Evolutionary conservation across 2,329 filamentous ascomycete genomes (phyloP), one percentile per base, ranked within the genome.

Genomic region (Thermoascus crustaceus): DNA sequence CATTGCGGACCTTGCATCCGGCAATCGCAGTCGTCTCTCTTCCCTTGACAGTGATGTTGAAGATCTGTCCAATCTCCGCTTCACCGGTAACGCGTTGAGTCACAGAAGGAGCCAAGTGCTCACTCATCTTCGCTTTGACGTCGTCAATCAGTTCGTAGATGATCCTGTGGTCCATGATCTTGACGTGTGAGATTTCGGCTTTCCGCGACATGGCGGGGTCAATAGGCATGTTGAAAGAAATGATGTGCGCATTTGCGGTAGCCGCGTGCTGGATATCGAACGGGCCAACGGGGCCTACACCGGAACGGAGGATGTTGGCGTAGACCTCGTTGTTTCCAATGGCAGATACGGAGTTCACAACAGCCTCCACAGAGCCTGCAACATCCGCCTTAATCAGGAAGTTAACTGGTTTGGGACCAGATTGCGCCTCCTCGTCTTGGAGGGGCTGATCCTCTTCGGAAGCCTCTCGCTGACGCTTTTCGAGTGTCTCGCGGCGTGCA

Each of bases 301-400:
- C 77, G 3, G 82, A 81, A 14, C 82, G 78, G 22, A 98, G 74
- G 39, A 98, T 71, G 38, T 78, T 76, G 9, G 88, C 75, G 20
- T 71, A 75, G 24, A 95, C 80, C 56, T 96, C 86, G 48, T 86
- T 79, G 63, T 82, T 94, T 44, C 88, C 87, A 43, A 95, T 71
- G 40, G 81, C 77, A 41, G 78, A 68, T 39, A 98, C 72, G 6
- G 82, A 80, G 32, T 85, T 81, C 41, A 80, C 71, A 2, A 96
- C 82, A 2, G 91, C 91, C 66, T 98, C 91, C 0, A 88, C 87
- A 0, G 89, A 96, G 23, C 91, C 91, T 42, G 82, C 84, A 11
- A 96, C 91, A 51, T 98, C 91, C 35, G 81, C 88, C 61, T 93
- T 94, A 64, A 98, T 71, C 39, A 91, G 77, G 60, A 96, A 91